Evolutionary conservation across 192 early-diverging fungal genomes (phyloP).

Genomic region (Coemansia sp.): DNA sequence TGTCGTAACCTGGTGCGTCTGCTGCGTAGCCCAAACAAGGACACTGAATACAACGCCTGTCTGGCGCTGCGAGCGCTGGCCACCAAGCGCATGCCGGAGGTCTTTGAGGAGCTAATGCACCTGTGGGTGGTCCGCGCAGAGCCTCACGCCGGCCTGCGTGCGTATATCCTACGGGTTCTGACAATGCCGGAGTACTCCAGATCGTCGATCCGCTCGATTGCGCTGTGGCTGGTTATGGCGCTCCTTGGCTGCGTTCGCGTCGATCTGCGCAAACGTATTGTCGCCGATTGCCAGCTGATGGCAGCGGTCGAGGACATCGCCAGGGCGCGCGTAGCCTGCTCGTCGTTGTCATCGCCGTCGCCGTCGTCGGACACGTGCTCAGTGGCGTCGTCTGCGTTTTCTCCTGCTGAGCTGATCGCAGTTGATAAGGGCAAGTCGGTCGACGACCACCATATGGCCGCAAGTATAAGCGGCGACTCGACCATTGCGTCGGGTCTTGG

Average conservation of each 20-base stretch:
- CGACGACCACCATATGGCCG: neutral
- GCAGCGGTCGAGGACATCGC: slow-evolving; percentile 29
- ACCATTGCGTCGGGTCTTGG: neutral
- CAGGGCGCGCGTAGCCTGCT: neutral
- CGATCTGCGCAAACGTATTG: slow-evolving; percentile 19
- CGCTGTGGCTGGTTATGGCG: slow-evolving; percentile 34
- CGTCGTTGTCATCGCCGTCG: neutral
- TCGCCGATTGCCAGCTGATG: slow-evolving; percentile 24
- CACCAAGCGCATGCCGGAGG: slow-evolving; percentile 16
- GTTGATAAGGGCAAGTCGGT: neutral
- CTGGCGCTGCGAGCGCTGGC: slow-evolving; percentile 33
- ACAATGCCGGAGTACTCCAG: slow-evolving; percentile 17
- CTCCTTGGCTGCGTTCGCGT: slow-evolving; percentile 20
- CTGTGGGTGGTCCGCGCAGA: slow-evolving; percentile 22
- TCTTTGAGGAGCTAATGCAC: slow-evolving; percentile 35
- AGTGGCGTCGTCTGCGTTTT: slow-evolving; percentile 9
- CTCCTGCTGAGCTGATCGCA: slow-evolving; percentile 2
- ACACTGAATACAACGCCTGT: slow-evolving; percentile 31
- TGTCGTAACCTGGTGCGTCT: slow-evolving; percentile 22
- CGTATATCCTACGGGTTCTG: slow-evolving; percentile 15
- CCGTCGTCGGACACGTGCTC: slow-evolving; percentile 4
- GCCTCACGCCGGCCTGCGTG: slow-evolving; percentile 25
- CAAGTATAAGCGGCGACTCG: neutral
- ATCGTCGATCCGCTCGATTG: slow-evolving; percentile 26
- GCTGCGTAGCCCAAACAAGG: slow-evolving; percentile 8